phyloP scores from a whole-genome alignment of 2,329 filamentous ascomycete species.

The Chrysosporium queenslandicum region DNA sequence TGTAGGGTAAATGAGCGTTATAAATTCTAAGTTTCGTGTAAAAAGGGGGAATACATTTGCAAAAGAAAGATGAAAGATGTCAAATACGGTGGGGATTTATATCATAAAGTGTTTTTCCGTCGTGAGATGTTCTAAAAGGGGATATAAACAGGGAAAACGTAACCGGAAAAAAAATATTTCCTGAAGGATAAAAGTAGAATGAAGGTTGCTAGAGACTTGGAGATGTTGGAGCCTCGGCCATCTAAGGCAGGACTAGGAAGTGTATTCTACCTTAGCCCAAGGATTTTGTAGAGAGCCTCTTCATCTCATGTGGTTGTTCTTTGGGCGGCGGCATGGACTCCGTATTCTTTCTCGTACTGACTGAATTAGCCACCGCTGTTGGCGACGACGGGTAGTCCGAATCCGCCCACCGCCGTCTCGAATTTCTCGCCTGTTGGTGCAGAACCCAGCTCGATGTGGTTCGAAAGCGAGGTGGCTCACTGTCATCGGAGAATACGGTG shows the following conservation, averaged over 20 bases:
- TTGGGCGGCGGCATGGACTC: background rate
- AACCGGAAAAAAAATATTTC: no score
- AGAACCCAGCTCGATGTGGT: slow-evolving; percentile 17
- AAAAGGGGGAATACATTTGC: no score
- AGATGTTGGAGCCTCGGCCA: background rate
- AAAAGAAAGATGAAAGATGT: background rate
- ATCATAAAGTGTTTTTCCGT: background rate
- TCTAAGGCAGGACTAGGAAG: no score
- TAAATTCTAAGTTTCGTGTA: background rate
- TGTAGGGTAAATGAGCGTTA: background rate
- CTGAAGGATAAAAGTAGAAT: no score
- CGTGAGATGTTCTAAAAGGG: background rate
- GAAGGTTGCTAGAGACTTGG: no score
- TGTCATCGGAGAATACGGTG: slow-evolving; percentile 12
- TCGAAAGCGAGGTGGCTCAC: slow-evolving; percentile 14
- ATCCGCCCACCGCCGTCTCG: slow-evolving; percentile 3
- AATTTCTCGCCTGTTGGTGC: slow-evolving; percentile 13
- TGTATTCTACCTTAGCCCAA: background rate
- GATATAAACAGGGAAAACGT: background rate
- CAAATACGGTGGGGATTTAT: background rate
- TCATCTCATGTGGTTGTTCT: background rate
- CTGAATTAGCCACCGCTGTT: background rate
- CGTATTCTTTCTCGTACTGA: background rate
- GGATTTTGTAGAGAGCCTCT: background rate
- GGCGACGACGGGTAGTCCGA: slow-evolving; percentile 1